Evolutionary conservation across 2,329 filamentous ascomycete genomes (phyloP), one percentile per base, ranked within the genome.

Genomic region (Talaromyces sp.): DNA sequence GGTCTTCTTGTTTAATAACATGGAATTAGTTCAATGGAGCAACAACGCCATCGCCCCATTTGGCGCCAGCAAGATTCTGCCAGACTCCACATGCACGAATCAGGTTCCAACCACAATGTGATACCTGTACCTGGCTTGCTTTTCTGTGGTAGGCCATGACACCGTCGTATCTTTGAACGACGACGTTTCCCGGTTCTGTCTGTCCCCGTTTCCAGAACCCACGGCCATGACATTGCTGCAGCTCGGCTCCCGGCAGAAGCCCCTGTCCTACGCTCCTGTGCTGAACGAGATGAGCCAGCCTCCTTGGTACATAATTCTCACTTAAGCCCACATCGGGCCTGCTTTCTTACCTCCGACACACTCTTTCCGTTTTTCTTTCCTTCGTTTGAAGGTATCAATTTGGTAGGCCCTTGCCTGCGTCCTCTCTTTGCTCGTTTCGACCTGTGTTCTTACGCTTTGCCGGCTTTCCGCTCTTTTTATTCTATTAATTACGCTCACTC

Each of bases 381-480:
- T 44, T 58, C 50, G 10, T 28, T 54, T 53, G 55, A 57, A 42
- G 55, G 50, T 27, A 5, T 61, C 56, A 56, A 31, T 57, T 33
- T 30, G 52, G 61, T 40, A 62, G 61, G 56, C 56, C 5, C 31
- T 79, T 73, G 79, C 82, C 81, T 83, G 82, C 81, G 82, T 85
- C 80, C 83, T 75, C 74, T 85, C 83, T 62, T 83, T 85, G 68
- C 69, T 69, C 69, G 67, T 65, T 63, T 56, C 56, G 52, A 56
- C 33, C 65, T 74, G 55, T 36, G 70, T 73, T 73, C 72, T 66
- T 68, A 75, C 62, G 64, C 73, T 69, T 73, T 75, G 69, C 68
- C 71, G 75, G 75, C 74, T 70, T 66, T 65, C 65, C 72, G 72
- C 73, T 70, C 70, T 64, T 67, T 68, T 23, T 4, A 30, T 70